Evolutionary conservation across 2,329 filamentous ascomycete species (phyloP), one percentile per base, ranked within the genome.

Genomic region (Aureobasidium sp.): DNA sequence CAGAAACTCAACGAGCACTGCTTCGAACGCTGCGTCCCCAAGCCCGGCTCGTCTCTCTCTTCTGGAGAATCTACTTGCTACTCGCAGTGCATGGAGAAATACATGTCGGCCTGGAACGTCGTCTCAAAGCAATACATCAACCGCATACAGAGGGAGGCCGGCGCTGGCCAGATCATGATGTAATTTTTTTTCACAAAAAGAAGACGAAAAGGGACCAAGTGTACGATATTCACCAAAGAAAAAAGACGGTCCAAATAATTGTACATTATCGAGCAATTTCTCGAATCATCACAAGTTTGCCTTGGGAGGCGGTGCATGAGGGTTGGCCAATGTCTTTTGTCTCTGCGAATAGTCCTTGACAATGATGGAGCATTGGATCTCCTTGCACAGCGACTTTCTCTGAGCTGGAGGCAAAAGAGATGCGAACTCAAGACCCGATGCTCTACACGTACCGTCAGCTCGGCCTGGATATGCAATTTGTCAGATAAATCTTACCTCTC

Each of bases 361-460:
- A 50, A 93, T 75, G 55, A 97, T 74, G 5, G 86, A 80, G 70
- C 93, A 98, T 57, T 77, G 80, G n/a, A 90, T 79, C 66, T 98
- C 91, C 59, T 87, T 77, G 70, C 93, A 98, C 50, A 98, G 74
- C 57, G 85, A 79, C 73, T 83, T 90, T 64, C 88, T 79, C 61
- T 90, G 79, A 64, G 83, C 75, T 2, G 77, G 68, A 5, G 90
- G 86, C 65, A 98, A 71, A 72, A 91, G 86, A 17, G 78, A 77
- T 24, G 88, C 88, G 71, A 98, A 98, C 67, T 96, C 90, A 63
- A 98, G 73, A 4, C 93, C 93, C 60, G 86, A 90, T 2, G 93
- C 91, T 58, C 90, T 58, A 35, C 12, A 19, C 2, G 24, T 30
- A n/a, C 21, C 1, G 51, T 53, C 38, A 44, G 38, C 30, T 42